Conservation (phyloP, 768 basidiomycete species). For the Boletus insuetus region DNA sequence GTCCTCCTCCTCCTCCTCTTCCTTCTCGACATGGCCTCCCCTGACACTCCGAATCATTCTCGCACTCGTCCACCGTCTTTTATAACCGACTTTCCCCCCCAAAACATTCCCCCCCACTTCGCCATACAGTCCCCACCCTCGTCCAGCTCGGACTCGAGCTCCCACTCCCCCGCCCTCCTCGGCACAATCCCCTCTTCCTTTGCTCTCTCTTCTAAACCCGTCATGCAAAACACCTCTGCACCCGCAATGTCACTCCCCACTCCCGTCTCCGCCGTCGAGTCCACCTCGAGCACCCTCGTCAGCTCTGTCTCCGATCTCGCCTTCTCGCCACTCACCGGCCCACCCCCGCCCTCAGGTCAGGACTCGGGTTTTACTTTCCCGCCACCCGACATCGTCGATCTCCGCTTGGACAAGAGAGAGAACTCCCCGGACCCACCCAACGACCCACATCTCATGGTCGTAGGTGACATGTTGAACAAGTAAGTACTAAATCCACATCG, state of each 20-base stretch:
- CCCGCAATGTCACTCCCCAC: conserved; percentile 13
- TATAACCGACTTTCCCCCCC: conserved; percentile 40
- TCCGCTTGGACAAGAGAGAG: conserved; percentile 11
- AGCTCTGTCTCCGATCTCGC: conserved; percentile 23
- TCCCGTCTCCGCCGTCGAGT: conserved; percentile 16
- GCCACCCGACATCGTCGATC: conserved; percentile 23
- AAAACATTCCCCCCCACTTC: not conserved
- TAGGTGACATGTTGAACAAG: conserved; percentile 54
- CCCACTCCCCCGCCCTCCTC: conserved; percentile 30
- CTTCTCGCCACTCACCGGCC: conserved; percentile 21
- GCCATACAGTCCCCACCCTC: conserved; percentile 3
- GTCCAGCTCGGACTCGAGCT: conserved; percentile 23
- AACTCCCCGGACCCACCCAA: conserved; percentile 33
- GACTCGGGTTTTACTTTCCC: conserved; percentile 27
- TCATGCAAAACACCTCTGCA: not conserved
- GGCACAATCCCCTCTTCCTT: not conserved
- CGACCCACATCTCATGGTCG: conserved; percentile 48
- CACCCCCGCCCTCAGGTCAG: conserved; percentile 6
- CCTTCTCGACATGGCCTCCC: not conserved
- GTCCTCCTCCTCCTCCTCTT: conserved; percentile 10
- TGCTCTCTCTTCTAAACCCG: not conserved
- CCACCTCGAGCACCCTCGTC: conserved; percentile 18
- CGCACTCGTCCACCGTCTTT: not conserved
- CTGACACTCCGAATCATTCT: not conserved
- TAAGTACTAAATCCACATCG: conserved; percentile 30